Evolutionary conservation across 495 filamentous ascomycete genomes (phyloP).

Genomic region (Neurospora sublineolata): DNA sequence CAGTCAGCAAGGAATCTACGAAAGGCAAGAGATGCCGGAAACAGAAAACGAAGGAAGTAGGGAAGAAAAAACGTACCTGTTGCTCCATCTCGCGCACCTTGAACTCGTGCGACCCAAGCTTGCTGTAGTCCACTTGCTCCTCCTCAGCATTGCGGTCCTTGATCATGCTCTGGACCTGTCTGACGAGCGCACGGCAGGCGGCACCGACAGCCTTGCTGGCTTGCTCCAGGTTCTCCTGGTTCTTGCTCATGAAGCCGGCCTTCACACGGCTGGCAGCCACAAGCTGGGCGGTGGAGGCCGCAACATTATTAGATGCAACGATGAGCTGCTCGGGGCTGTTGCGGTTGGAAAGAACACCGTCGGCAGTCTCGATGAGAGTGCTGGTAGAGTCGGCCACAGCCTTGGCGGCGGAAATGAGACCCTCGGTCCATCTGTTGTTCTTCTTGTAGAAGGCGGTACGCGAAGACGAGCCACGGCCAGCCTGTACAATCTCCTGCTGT

Average conservation of each 20-base stretch:
- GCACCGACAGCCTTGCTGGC: conserved; percentile 87
- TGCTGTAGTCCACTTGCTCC: conserved; percentile 78
- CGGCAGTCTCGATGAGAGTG: conserved; percentile 91
- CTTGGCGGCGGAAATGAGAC: conserved; percentile 91
- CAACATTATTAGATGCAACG: conserved; percentile 93
- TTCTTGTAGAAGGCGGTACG: conserved; percentile 99
- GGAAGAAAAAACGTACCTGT: conserved; percentile 55
- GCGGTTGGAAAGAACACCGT: conserved; percentile 82
- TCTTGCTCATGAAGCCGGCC: conserved; percentile 94
- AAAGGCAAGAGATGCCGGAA: background rate
- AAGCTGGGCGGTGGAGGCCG: conserved; percentile 88
- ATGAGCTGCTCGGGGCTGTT: conserved; percentile 95
- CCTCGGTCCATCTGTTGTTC: conserved; percentile 94
- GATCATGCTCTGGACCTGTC: conserved; percentile 92
- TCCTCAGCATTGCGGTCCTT: conserved; percentile 70
- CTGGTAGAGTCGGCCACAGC: conserved; percentile 88
- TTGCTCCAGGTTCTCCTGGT: conserved; percentile 78
- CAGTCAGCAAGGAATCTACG: conserved; percentile 7
- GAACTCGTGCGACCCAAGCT: conserved; percentile 86
- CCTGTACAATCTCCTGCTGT: conserved; percentile 94
- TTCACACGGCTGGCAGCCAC: conserved; percentile 93
- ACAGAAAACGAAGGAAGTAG: conserved; percentile 5
- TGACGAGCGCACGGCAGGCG: conserved; percentile 76
- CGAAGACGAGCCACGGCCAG: conserved; percentile 79
- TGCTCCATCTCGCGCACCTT: conserved; percentile 99